Conservation (phyloP, 2,329 filamentous ascomycete species). For the Penicillium polonicum region DNA sequence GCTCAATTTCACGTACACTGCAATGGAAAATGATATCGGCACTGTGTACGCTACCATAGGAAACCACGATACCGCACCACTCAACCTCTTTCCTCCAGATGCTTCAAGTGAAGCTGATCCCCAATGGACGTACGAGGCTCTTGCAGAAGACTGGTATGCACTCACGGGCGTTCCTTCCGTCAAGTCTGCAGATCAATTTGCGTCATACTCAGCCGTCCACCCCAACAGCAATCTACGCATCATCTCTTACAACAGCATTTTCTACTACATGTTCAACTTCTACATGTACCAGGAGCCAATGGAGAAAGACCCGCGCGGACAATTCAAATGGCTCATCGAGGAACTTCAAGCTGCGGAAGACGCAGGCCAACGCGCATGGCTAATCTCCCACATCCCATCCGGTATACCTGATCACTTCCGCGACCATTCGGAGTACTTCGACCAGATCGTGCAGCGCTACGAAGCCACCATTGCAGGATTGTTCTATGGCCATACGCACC, state of each 20-base stretch:
- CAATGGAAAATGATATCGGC: constrained; percentile 45
- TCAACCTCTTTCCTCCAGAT: constrained; percentile 53
- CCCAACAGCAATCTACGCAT: constrained; percentile 52
- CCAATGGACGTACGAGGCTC: constrained; percentile 55
- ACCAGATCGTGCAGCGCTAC: constrained; percentile 56
- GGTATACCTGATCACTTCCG: constrained; percentile 54
- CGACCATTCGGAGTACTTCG: constrained; percentile 54
- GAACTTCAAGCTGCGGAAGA: constrained; percentile 56
- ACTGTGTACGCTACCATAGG: constrained; percentile 55
- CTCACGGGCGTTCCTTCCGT: constrained; percentile 47
- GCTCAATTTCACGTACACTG: constrained; percentile 49
- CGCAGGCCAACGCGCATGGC: constrained; percentile 54
- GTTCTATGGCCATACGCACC: constrained; percentile 60
- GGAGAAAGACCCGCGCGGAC: constrained; percentile 52
- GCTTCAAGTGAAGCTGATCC: constrained; percentile 39
- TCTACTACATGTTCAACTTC: constrained; percentile 61
- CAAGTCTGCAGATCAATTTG: constrained; percentile 42
- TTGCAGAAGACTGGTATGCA: constrained; percentile 48
- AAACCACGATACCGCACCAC: constrained; percentile 58
- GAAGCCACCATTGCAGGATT: constrained; percentile 54
- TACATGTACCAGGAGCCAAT: constrained; percentile 54
- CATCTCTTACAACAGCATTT: constrained; percentile 61
- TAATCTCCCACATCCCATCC: constrained; percentile 59
- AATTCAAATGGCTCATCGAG: constrained; percentile 54
- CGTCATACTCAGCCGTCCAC: constrained; percentile 52